Conservation (phyloP, 2,329 filamentous ascomycete genomes). For the Colletotrichum navitas region DNA sequence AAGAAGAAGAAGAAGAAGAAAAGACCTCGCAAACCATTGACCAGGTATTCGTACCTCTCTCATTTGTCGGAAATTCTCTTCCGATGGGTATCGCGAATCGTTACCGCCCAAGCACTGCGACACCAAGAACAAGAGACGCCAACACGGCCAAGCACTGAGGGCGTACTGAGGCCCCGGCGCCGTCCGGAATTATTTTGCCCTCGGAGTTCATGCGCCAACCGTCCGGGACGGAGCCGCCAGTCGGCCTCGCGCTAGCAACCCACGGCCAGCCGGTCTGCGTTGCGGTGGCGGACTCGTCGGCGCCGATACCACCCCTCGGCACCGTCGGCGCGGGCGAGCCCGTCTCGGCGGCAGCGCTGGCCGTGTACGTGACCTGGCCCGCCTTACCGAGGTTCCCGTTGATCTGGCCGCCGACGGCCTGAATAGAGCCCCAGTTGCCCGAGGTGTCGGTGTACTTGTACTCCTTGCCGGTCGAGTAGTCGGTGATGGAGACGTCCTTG, state of each 20-base stretch:
- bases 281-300: constrained; percentile 64
- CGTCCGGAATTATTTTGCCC: constrained; percentile 82
- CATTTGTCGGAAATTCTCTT: background rate
- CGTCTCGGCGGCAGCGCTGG: constrained; percentile 72
- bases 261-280: constrained; percentile 77
- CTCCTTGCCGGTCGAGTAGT: constrained; percentile 91
- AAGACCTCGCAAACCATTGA: constrained; percentile 7
- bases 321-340: constrained; percentile 73
- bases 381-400: constrained; percentile 74
- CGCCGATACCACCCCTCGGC: constrained; percentile 77
- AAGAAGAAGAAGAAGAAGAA: too few relatives aligned
- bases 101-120: constrained; percentile 38
- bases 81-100: background rate
- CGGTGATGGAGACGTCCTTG: constrained; percentile 79
- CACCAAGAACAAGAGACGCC: constrained; percentile 45
- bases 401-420: constrained; percentile 81
- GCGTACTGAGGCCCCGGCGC: constrained; percentile 61
- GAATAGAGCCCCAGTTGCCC: constrained; percentile 86
- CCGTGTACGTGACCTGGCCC: constrained; percentile 64
- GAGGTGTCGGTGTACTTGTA: constrained; percentile 86
- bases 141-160: constrained; percentile 46
- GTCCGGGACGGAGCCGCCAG: constrained; percentile 73
- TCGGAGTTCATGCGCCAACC: constrained; percentile 85
- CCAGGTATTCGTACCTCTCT: background rate
- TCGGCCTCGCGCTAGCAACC: constrained; percentile 68